Evolutionary conservation across 1,284 basidiomycete genomes (phyloP), one percentile per base, ranked within the genome.

Genomic region (Somion occarium): DNA sequence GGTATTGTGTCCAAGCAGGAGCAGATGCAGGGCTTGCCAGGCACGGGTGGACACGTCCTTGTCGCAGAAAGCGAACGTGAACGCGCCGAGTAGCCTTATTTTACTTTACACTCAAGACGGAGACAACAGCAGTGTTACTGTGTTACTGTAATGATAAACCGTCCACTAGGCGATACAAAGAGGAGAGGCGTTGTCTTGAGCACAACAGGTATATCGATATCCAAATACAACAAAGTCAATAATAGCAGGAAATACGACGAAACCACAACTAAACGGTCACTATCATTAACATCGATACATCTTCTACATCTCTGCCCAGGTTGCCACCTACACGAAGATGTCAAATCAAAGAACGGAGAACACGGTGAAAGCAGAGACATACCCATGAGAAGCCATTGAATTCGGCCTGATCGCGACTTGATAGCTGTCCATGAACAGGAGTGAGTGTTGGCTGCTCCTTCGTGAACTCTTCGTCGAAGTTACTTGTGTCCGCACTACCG

Each of bases 381-480:
- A 87, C 86, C 88, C 93, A 97, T 54, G 92, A 94, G 78, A 98
- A 98, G 22, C 93, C 93, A 56, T 90, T 87, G 73, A 98, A 98
- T 71, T 97, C 94, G 56, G 86, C 81, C 71, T 99, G 97, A 65
- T 99, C 95, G 56, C 88, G 85, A 38, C 88, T 69, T n/a, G 91
- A 91, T 56, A 99, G 72, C 59, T 98, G 93, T 26, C 91, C 91
- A 64, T 99, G 95, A 24, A 99, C 97, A 5, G 97, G 97, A 2
- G 97, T 99, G 60, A 99, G 74, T 13, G 95, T 99, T 3, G 97
- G 97, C 66, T 98, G 92, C 69, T 99, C 97, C 56, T 82, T 79
- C 39, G 97, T 99, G 66, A 98, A 98, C 70, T 99, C 97, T 64
- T 94, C 87, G 70, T 98, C 93, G 72, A 98, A 97, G 73, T 96